Percentiles rank a stretch among this genome's conserved stretches.
Evolutionary conservation across 2,329 filamentous ascomycete genomes (phyloP).

Genomic region (Aplosporella prunicola): DNA sequence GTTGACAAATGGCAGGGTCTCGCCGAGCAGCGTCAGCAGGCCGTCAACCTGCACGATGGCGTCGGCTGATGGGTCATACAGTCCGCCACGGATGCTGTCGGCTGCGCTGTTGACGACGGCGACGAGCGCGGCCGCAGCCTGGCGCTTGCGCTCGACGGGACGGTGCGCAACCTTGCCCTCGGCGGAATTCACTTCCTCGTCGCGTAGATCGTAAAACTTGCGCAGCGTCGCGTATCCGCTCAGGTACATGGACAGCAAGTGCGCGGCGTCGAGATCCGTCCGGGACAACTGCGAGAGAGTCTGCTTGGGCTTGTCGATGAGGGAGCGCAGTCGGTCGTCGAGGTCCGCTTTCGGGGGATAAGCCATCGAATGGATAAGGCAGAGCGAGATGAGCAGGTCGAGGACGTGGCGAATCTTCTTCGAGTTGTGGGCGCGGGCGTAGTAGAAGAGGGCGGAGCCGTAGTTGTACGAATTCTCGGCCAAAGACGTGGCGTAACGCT

Average conservation of each 20-base stretch:
- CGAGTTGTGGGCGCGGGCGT: constrained; percentile 70
- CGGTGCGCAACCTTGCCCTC: constrained; percentile 36
- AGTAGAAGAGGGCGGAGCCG: constrained; percentile 82
- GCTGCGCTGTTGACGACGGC: constrained; percentile 80
- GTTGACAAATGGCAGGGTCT: constrained; percentile 69
- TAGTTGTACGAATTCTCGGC: constrained; percentile 65
- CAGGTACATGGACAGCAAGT: constrained; percentile 73
- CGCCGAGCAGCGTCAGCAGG: constrained; percentile 71
- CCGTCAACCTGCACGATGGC: constrained; percentile 85
- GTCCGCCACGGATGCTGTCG: constrained; percentile 82
- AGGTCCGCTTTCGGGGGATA: constrained; percentile 65
- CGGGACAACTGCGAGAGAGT: constrained; percentile 63
- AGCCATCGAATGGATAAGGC: constrained; percentile 71
- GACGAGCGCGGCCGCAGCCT: constrained; percentile 63
- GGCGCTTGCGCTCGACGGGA: constrained; percentile 53
- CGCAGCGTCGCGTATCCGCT: constrained; percentile 89
- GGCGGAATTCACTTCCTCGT: constrained; percentile 45
- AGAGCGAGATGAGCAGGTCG: constrained; percentile 79
- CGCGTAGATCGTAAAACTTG: constrained; percentile 82
- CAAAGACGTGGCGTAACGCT: constrained; percentile 78
- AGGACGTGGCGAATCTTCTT: constrained; percentile 77
- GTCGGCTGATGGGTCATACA: constrained; percentile 73
- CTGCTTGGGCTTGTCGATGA: constrained; percentile 62
- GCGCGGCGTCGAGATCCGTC: constrained; percentile 70
- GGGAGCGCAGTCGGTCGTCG: constrained; percentile 58